Percentiles rank a stretch among this genome's conserved stretches.
Conservation (phyloP, 495 filamentous ascomycete genomes). For the Chaetomidium leptoderma region DNA sequence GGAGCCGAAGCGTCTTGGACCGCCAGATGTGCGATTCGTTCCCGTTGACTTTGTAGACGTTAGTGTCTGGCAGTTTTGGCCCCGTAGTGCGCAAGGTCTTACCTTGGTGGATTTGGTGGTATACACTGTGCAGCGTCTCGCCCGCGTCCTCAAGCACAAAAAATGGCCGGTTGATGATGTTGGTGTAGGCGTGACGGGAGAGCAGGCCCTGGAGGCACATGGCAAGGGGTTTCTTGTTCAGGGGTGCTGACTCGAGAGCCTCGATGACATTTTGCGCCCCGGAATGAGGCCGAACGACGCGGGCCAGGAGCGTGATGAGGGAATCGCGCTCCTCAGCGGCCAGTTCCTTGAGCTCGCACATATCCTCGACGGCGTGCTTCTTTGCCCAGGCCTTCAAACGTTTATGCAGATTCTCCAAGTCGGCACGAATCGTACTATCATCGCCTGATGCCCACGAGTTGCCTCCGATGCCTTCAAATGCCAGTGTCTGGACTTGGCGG, state of each 20-base stretch:
- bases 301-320: not conserved
- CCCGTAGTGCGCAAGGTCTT: not conserved
- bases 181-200: not conserved
- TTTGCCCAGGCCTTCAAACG: slow-evolving; percentile 4
- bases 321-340: not conserved
- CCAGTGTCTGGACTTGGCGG: slow-evolving; percentile 5
- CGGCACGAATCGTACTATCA: slow-evolving; percentile 4
- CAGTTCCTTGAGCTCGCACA: not conserved
- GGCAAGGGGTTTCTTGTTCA: slow-evolving; percentile 6
- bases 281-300: not conserved
- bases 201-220: slow-evolving; percentile 7
- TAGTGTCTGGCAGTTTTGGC: not conserved
- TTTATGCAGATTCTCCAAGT: slow-evolving; percentile 4
- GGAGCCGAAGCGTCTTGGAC: slow-evolving; percentile 6
- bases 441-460: slow-evolving; percentile 4
- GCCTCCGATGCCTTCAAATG: slow-evolving; percentile 5
- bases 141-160: not conserved
- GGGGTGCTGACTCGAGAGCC: not conserved
- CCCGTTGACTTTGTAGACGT: not conserved
- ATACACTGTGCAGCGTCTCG: not conserved
- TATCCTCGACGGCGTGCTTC: not conserved
- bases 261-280: not conserved
- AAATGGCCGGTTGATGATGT: slow-evolving; percentile 4
- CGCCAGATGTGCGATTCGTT: slow-evolving; percentile 8
- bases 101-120: not conserved